These are phyloP conservation scores for Strobilomyces dryophilus DNA, from an alignment of 768 basidiomycete genomes.

Conservation along the genomic window DNA sequence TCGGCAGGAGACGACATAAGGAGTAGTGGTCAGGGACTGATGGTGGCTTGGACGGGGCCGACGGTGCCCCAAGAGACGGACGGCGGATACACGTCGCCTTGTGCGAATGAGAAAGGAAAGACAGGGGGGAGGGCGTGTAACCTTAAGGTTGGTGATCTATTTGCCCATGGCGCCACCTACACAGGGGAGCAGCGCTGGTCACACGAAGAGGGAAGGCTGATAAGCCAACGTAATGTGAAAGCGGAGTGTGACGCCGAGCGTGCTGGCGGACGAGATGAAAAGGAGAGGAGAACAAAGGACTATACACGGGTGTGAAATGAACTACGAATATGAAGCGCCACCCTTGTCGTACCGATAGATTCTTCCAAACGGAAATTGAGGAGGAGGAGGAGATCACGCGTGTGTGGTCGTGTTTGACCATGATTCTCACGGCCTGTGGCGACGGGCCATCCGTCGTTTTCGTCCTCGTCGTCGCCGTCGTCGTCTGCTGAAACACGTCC, in stretches of 20 bases:
- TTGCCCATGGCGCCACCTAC: constrained; percentile 14
- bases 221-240: neutral
- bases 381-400: neutral
- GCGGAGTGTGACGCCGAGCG: neutral
- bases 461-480: neutral
- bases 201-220: neutral
- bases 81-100: neutral
- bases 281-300: neutral
- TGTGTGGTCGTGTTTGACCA: constrained; percentile 8
- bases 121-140: neutral
- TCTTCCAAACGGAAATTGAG: constrained; percentile 13
- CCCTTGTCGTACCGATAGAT: neutral
- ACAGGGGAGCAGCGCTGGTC: neutral
- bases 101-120: constrained; percentile 1
- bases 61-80: constrained; percentile 6
- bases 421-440: constrained; percentile 1
- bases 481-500: constrained; percentile 12
- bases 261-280: neutral
- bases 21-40: constrained; percentile 6
- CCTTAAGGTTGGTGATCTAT: neutral
- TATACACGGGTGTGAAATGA: constrained; percentile 12
- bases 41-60: constrained; percentile 10
- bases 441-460: neutral
- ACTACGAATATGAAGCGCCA: constrained; percentile 4
- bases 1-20: neutral